Evolutionary conservation across 129 eudicot genomes (phyloP), one percentile per base, ranked within the genome.

Genomic region (Flaveria linearis): DNA sequence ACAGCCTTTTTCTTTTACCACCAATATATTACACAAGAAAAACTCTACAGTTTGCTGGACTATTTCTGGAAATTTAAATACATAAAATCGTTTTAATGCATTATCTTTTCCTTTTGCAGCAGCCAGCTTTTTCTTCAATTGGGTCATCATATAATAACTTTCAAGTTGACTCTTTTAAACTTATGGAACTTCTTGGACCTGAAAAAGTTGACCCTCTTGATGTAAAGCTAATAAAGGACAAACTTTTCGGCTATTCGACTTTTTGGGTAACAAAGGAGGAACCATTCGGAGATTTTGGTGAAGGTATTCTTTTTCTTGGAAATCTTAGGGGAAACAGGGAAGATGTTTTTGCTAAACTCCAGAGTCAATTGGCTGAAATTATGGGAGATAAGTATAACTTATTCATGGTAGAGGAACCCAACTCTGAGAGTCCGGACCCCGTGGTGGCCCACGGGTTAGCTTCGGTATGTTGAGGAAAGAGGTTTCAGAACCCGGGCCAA

Each of bases 361-460:
- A 93, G 75, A 79, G 69, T 80, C 93, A 91, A 78, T 78, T 93
- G 73, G 78, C 84, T 52, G 97, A 91, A 80, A 81, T 91, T 49
- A 91, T 91, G 89, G 98, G 97, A 2, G 97, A 93, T 72, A 93
- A 93, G 72, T 93, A 93, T 80, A 93, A 93, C 80, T 81, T 93
- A 49, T 93, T 93, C 56, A 93, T 93, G 98, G 97, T 93, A 62
- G 98, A 93, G 88, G 98, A 93, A 81, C 98, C 97, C 16, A 84
- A 93, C 80, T 84, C 98, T 13, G 96, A 93, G 84, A 96, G 74
- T 57, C 91, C 85, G 8, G 98, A 93, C 50, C 98, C 98, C 98
- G 98, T 68, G 98, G 98, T 81, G 98, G 98, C 47, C 97, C 97
- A 43, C 92, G 98, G n/a, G 97, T 93, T 80, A 93, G 98, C 83